Conservation (phyloP, 192 early-diverging fungal species). For the Powellomyces hirtus region DNA sequence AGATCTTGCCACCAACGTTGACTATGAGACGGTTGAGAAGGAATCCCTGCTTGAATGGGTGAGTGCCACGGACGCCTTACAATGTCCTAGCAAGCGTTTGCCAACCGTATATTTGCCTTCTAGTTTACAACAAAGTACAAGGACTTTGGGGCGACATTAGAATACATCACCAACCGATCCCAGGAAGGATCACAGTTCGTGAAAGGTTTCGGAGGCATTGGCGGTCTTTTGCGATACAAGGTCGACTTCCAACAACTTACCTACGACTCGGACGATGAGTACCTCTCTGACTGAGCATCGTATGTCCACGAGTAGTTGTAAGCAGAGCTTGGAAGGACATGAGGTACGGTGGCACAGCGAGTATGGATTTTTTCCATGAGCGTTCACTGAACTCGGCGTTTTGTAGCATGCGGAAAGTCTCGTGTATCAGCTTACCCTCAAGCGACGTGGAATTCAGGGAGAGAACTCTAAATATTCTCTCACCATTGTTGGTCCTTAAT, state of each 20-base stretch:
- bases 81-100: background rate
- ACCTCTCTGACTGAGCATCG: slow-evolving; percentile 43
- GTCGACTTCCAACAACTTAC: slow-evolving; percentile 46
- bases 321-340: background rate
- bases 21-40: slow-evolving; percentile 81
- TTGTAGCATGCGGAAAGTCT: too few species aligned
- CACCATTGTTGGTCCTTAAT: too few species aligned
- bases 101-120: background rate
- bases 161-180: slow-evolving; percentile 95
- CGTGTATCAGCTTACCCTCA: too few species aligned
- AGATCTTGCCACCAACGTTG: slow-evolving; percentile 60
- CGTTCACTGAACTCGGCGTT: too few species aligned
- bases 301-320: slow-evolving; percentile 5
- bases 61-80: too few species aligned
- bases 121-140: slow-evolving; percentile 93
- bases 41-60: slow-evolving; percentile 91
- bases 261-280: slow-evolving; percentile 54
- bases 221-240: slow-evolving; percentile 94
- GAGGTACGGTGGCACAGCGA: too few species aligned
- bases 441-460: too few species aligned
- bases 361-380: too few species aligned
- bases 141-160: slow-evolving; percentile 89
- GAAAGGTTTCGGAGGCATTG: slow-evolving; percentile 98
- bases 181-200: slow-evolving; percentile 97
- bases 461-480: too few species aligned